Evolutionary conservation across 441 rosid genomes (phyloP), one percentile per base, ranked within the genome.

Genomic region (Populus tomentosa): DNA sequence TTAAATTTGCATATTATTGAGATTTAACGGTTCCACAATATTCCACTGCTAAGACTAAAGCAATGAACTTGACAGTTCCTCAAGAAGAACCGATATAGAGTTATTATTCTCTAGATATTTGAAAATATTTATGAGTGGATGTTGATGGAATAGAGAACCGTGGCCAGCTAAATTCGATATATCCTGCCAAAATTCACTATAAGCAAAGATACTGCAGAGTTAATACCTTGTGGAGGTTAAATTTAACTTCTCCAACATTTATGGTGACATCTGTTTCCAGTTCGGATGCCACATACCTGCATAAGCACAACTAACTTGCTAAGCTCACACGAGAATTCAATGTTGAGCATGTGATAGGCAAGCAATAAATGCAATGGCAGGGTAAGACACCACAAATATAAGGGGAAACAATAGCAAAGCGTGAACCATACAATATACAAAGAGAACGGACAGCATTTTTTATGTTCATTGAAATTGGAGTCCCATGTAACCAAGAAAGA

Each of bases 221-320:
- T 66, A 36, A 76, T 84, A 94, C 99, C 99, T 94, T 95, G 75
- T 95, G 99, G 70, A 95, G 91, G 85, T 81, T 79, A 87, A 94
- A 95, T 82, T 91, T 94, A 69, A 90, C 94, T 76, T 92, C 95
- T 28, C 87, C 97, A 32, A 94, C 88, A 73, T 73, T 88, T 30
- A 94, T 77, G 74, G 87, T 89, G 83, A 92, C 84, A 87, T 96
- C 99, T 10, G 97, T 82, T 63, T 85, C 88, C 84, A 95, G 89
- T 75, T 94, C 99, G 38, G 97, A 88, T 40, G 88, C 80, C 64
- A 93, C 92, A 33, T 89, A 86, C 89, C 99, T 95, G 89, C 83
- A 77, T 28, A 53, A 73, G 65, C 69, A 85, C 67, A 85, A 42
- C 20, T 28, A 84, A 64, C 70, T 80, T 3, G 38, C 67, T 77